Evolutionary conservation across 1,284 basidiomycete genomes (phyloP), one percentile per base, ranked within the genome.

Genomic region (Pseudozyma tsukubaensis): DNA sequence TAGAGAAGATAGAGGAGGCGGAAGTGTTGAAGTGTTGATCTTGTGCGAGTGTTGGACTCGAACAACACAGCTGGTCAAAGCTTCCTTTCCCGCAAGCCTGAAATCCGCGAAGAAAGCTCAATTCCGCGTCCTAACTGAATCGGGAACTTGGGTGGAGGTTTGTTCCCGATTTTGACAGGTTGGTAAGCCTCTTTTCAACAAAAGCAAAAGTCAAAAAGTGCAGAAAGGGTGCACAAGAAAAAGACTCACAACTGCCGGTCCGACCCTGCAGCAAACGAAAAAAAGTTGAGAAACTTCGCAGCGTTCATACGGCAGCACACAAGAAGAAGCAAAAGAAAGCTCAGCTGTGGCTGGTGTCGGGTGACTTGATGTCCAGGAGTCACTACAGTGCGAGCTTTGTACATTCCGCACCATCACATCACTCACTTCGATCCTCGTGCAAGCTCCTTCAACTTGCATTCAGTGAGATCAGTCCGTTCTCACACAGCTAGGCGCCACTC

Each of bases 201-300:
- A 36, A 19, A n/a, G 14, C n/a, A n/a, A n/a, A 47, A 47, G 43
- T 29, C 29, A 52, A 55, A 29, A 42, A 35, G 9, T 40, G 18
- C 4, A 21, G 18, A 24, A 50, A 45, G 40, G 57, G 39, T 53
- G n/a, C 51, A 53, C 16, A 8, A 40, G 49, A 58, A 64, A 58
- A 24, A 37, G 39, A 48, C 24, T 29, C 24, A 29, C 24, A 29
- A 29, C 24, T 29, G 24, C 56, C 57, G 18, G 19, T 24, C 24
- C 21, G 47, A 51, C 59, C 59, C 54, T 56, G 57, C 59, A 58
- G 54, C 32, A 49, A 24, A 49, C 24, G 21, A 50, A 43, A 43
- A 45, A 55, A 59, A 50, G 11, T 40, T 55, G 29, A 37, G 42
- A 68, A 59, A 68, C 42, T 68, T 60, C 50, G 52, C 45, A 59